Conservation (phyloP, 2,329 filamentous ascomycete species). For the Xylariaceae sp. region DNA sequence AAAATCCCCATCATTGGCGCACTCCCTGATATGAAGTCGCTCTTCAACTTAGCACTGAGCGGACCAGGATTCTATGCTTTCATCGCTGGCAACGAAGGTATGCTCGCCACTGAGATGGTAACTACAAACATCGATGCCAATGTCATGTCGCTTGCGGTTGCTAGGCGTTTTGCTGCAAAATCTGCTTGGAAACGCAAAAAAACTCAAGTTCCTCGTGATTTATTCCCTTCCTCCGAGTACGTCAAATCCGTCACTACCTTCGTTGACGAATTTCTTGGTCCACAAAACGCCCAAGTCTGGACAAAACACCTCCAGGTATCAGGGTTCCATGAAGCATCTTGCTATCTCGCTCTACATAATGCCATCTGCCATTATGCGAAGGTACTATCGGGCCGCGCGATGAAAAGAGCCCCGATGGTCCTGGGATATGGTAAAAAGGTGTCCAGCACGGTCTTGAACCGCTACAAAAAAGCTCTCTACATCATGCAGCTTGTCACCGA, state of each 20-base stretch:
- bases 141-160: background rate
- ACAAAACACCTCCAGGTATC: background rate
- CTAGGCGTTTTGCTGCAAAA: background rate
- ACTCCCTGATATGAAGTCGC: background rate
- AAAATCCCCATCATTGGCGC: background rate
- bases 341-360: background rate
- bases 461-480: slow-evolving; percentile 12
- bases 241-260: background rate
- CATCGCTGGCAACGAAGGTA: background rate
- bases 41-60: slow-evolving; percentile 5
- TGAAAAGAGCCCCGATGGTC: background rate
- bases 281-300: background rate
- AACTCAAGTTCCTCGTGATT: background rate
- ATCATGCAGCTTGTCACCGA: slow-evolving; percentile 1
- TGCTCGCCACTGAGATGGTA: background rate
- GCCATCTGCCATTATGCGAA: background rate
- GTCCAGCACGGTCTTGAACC: background rate
- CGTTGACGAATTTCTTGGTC: background rate
- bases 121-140: background rate
- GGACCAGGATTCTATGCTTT: background rate
- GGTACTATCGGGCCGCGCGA: background rate
- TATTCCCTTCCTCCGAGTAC: too few species aligned
- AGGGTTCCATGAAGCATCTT: background rate
- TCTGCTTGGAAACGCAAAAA: background rate
- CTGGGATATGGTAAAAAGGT: background rate